phyloP scores from a whole-genome alignment of 75 land plant species.

The Adiantum capillusveneris region DNA sequence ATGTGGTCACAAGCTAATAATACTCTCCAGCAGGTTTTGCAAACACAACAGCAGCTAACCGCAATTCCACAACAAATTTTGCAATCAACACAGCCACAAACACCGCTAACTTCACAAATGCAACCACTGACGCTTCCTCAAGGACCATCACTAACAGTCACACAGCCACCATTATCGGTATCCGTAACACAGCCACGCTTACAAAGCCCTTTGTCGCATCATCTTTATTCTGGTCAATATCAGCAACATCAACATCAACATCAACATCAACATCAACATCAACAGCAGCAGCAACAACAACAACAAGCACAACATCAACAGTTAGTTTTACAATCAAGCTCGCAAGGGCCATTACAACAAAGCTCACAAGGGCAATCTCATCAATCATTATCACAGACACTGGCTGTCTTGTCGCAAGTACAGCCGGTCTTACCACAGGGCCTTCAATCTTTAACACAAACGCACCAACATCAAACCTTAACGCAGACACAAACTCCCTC shows the following conservation, averaged over 20 bases:
- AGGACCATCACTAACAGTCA: not conserved
- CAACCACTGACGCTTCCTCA: not conserved
- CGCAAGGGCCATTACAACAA: slow-evolving; percentile 9
- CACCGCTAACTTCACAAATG: slow-evolving; percentile 3
- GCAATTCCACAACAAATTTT: not conserved
- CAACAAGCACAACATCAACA: no score
- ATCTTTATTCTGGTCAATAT: no score
- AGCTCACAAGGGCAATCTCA: slow-evolving; percentile 27
- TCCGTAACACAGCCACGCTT: not conserved
- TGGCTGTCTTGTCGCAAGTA: slow-evolving; percentile 11
- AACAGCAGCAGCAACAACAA: no score
- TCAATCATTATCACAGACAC: slow-evolving; percentile 21
- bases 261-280: no score
- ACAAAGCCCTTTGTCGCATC: not conserved
- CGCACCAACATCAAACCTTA: slow-evolving; percentile 8
- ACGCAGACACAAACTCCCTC: no score
- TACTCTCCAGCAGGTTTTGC: slow-evolving; percentile 12
- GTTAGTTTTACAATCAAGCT: not conserved
- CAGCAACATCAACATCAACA: no score
- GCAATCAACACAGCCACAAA: slow-evolving; percentile 7
- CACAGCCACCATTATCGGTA: not conserved
- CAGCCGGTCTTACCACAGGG: slow-evolving; percentile 26
- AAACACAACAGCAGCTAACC: not conserved
- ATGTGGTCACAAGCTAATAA: slow-evolving; percentile 9
- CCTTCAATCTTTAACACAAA: slow-evolving; percentile 34